Evolutionary conservation across 1,284 basidiomycete species (phyloP).

Genomic region (Ceratobasidium sp.): DNA sequence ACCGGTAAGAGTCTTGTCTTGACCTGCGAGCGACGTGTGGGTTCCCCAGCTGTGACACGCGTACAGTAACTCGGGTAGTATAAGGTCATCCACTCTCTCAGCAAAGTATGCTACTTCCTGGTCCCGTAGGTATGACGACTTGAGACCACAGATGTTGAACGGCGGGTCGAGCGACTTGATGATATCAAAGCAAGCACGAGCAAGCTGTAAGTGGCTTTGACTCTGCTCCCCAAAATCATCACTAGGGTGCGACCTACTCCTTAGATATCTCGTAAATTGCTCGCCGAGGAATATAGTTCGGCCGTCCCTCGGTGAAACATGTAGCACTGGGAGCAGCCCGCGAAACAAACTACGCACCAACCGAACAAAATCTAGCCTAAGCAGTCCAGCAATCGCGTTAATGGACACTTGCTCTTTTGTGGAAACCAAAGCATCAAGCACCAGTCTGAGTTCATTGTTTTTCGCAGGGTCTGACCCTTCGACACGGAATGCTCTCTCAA

Average conservation of each 20-base stretch:
- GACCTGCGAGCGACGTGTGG: background rate
- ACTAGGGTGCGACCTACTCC: background rate
- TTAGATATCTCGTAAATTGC: background rate
- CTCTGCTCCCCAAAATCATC: background rate
- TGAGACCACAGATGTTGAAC: conserved; percentile 27
- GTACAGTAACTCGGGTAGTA: conserved; percentile 12
- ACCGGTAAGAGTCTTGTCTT: background rate
- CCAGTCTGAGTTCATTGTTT: background rate
- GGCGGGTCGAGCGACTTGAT: background rate
- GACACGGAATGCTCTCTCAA: background rate
- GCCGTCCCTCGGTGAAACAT: background rate
- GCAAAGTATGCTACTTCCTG: background rate
- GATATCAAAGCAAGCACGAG: background rate
- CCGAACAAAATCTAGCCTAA: background rate
- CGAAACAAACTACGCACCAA: background rate
- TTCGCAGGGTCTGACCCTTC: background rate
- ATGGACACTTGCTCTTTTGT: background rate
- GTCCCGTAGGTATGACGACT: conserved; percentile 22
- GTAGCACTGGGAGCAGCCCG: background rate
- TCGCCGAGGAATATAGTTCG: background rate
- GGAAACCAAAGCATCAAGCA: background rate
- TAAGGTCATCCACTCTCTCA: background rate
- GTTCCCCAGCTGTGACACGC: conserved; percentile 9
- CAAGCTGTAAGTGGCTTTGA: background rate
- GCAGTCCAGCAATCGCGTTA: background rate